phyloP scores from a whole-genome alignment of 352 stramenopile genomes.

The Halophytophthora polymorphica region DNA sequence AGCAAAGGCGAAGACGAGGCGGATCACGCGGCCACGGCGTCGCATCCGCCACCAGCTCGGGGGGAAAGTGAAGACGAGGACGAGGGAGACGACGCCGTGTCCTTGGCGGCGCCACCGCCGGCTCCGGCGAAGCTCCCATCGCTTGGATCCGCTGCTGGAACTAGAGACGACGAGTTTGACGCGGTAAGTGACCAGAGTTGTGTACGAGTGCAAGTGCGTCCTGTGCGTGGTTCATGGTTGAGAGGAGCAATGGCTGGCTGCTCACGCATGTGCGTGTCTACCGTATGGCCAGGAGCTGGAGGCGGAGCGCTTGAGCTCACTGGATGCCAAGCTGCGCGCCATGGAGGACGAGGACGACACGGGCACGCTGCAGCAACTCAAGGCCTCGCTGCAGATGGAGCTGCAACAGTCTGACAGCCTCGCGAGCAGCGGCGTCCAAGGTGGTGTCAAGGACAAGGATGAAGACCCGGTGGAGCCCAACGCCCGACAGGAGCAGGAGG shows the following conservation, averaged over 20 bases:
- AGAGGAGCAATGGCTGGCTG: not conserved
- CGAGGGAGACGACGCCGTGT: conserved; percentile 12
- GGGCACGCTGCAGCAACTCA: conserved; percentile 73
- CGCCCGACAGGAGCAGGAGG: conserved; percentile 18
- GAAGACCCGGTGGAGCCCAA: conserved; percentile 4
- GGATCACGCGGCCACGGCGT: not conserved
- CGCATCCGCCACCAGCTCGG: conserved; percentile 1
- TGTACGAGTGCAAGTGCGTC: not conserved
- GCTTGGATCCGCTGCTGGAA: conserved; percentile 7
- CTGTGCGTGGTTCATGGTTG: not conserved
- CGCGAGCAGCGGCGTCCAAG: conserved; percentile 17
- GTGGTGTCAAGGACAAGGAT: conserved; percentile 11
- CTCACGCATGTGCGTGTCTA: too few relatives aligned
- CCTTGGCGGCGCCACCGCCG: conserved; percentile 24
- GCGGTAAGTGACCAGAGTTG: conserved; percentile 23
- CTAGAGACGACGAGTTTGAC: conserved; percentile 59
- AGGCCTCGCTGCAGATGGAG: conserved; percentile 61
- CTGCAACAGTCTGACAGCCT: conserved; percentile 45
- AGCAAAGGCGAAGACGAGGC: conserved; percentile 16
- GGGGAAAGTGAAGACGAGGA: conserved; percentile 3
- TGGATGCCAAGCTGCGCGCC: conserved; percentile 77
- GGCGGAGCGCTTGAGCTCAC: conserved; percentile 47
- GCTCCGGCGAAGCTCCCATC: conserved; percentile 17
- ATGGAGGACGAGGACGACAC: conserved; percentile 86
- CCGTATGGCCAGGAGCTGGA: conserved; percentile 41